Conservation (phyloP, 257 asterid genomes). For the Voacanga thouarsii region DNA sequence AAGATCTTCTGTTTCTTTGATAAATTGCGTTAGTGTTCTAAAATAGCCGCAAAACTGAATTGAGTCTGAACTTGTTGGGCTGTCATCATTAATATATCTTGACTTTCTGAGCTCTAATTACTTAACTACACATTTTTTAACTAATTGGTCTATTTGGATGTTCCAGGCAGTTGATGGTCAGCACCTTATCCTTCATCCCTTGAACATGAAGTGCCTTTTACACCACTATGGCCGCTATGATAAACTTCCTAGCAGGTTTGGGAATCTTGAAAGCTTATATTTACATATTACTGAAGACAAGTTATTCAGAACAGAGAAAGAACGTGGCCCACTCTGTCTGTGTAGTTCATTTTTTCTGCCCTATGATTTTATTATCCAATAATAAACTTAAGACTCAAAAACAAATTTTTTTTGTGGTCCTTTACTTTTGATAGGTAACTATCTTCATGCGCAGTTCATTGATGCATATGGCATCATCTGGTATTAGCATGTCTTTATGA, state of each 20-base stretch:
- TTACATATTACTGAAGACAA: not conserved
- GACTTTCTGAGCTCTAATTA: not conserved
- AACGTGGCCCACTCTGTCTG: not conserved
- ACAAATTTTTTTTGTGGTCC: not conserved
- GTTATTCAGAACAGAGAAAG: not conserved
- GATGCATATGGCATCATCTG: not conserved
- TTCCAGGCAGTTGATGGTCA: constrained; percentile 89
- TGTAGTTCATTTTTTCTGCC: not conserved
- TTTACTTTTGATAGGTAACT: not conserved
- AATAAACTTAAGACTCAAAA: not conserved
- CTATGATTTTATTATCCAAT: not conserved
- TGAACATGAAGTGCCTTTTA: constrained; percentile 89
- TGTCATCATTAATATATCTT: not conserved
- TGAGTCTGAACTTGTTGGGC: not conserved
- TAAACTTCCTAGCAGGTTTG: constrained; percentile 79
- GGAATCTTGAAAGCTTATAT: not conserved
- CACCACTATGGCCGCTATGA: constrained; percentile 77
- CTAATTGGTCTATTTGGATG: constrained; percentile 1
- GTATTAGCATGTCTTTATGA: not conserved
- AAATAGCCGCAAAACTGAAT: not conserved
- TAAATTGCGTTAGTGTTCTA: not conserved
- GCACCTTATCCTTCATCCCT: constrained; percentile 76
- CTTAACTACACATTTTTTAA: not conserved
- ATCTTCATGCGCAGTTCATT: not conserved
- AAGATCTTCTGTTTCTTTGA: no score